Conservation (phyloP, 768 basidiomycete genomes). For the Calocybe gangraenosa region DNA sequence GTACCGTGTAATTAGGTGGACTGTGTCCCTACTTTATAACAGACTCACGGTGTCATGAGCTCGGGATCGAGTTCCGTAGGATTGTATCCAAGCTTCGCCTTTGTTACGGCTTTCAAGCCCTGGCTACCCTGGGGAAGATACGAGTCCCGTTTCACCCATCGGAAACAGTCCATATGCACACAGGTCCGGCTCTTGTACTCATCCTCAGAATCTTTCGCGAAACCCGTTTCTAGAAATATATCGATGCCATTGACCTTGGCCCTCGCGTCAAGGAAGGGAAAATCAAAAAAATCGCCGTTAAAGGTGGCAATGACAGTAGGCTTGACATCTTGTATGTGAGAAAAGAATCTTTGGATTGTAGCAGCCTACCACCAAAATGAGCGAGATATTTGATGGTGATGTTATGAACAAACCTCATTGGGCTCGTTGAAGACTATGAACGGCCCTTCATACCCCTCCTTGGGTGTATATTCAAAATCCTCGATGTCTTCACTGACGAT, state of each 20-base stretch:
- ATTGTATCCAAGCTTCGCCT: slow-evolving; percentile 91
- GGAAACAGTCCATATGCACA: slow-evolving; percentile 98
- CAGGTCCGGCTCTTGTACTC: slow-evolving; percentile 93
- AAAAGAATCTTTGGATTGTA: slow-evolving; percentile 83
- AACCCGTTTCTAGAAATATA: slow-evolving; percentile 94
- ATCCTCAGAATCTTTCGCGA: slow-evolving; percentile 85
- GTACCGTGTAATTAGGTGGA: background rate
- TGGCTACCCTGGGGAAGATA: slow-evolving; percentile 98
- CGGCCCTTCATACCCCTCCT: slow-evolving; percentile 95
- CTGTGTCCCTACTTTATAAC: background rate
- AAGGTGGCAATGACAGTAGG: slow-evolving; percentile 98
- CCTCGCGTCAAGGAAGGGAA: slow-evolving; percentile 90
- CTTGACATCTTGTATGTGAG: slow-evolving; percentile 88
- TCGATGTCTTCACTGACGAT: slow-evolving; percentile 97
- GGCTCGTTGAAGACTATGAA: slow-evolving; percentile 94
- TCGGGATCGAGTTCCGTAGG: slow-evolving; percentile 98
- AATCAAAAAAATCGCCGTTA: slow-evolving; percentile 99
- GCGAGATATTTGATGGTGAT: background rate
- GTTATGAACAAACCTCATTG: slow-evolving; percentile 64
- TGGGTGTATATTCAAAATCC: slow-evolving; percentile 98
- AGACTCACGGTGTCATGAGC: slow-evolving; percentile 93
- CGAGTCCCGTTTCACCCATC: slow-evolving; percentile 99
- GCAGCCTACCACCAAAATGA: slow-evolving; percentile 50
- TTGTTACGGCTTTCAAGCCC: slow-evolving; percentile 97
- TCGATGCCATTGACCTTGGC: slow-evolving; percentile 88